Base-by-base conservation (phyloP, 1,284 basidiomycete genomes). In the Fomitopsis schrenkii region DNA sequence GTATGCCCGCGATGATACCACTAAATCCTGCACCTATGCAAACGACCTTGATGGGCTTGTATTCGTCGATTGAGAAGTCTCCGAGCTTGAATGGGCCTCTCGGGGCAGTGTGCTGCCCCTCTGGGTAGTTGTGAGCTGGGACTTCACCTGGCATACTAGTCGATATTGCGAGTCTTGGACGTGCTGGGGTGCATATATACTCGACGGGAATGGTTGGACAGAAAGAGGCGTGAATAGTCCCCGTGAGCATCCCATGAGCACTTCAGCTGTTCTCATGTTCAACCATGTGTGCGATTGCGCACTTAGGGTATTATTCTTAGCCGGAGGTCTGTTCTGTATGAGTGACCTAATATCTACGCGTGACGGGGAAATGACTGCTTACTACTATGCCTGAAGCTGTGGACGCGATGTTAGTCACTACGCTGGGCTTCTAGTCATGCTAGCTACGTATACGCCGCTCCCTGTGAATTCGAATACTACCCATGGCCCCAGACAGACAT, bases 21-120 rank as follows among this genome's bases (percentile, higher is more conserved):
- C 79, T 80, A 67, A 80, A 84, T 0, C 83, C 83, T 22, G 82
- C 80, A n/a, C 83, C 83, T 46, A 85, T 80, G 6, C 77, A 73
- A 10, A 80, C 76, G 33, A 84, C 80, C 63, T 76, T 81, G 59
- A 84, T 79, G 17, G 79, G 81, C 36, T 79, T 76, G 22, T 77
- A 70, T 44, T 81, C 80, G 67, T 83, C 82, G 59, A 83, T 76
- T 38, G 74, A 75, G 61, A 79, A 79, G 17, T 62, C 59, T 0
- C 67, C 68, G 2, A 63, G 56, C 4, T 46, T 60, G 33, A 63
- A 63, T 7, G 26, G 36, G 26, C 9, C 19, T 15, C 52, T 42
- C 19, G 14, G 12, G 28, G 48, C 35, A 14, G 9, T 40, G 38
- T 40, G 38, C 35, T 30, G 48, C 9, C 28, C 22, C 14, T 44